Conservation (phyloP, 202 grass and related monocot species). For the Miscanthus sacchariflorus region DNA sequence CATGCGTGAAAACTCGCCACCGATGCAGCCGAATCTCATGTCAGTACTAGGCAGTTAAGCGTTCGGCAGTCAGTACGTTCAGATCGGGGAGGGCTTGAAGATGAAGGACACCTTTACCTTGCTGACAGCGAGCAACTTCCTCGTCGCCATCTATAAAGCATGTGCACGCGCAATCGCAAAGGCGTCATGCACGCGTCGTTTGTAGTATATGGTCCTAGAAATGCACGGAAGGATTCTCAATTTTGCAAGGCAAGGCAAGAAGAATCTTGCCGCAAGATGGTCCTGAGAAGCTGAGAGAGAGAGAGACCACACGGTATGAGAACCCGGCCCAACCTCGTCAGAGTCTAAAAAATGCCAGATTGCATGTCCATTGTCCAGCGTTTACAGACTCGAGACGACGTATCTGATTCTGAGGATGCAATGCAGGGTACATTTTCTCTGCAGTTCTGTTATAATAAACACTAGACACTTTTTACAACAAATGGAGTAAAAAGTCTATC, state of each 20-base stretch:
- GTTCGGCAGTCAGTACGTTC: not conserved
- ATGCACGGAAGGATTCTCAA: conserved; percentile 4
- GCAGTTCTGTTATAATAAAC: too few species aligned
- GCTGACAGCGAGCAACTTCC: not conserved
- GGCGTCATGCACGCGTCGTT: not conserved
- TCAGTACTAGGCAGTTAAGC: too few species aligned
- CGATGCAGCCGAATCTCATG: too few species aligned
- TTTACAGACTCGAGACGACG: too few species aligned
- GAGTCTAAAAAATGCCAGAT: too few species aligned
- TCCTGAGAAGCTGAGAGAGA: not conserved
- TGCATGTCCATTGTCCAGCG: too few species aligned
- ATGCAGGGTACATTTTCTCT: not conserved
- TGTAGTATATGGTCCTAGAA: not conserved
- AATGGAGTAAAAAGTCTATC: not conserved
- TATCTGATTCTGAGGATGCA: too few species aligned
- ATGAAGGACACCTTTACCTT: not conserved
- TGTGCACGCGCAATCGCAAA: not conserved
- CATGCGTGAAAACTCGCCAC: too few species aligned
- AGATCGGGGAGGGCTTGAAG: not conserved
- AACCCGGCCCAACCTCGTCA: not conserved
- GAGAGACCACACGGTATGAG: not conserved
- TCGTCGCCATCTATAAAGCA: not conserved
- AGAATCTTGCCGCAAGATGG: not conserved
- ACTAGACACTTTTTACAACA: not conserved
- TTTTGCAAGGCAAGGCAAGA: not conserved